A percentile compares a stretch with the other conserved stretches of the same genome.
phyloP scores from a whole-genome alignment of 768 basidiomycete species.

The Tulasnella sp. region DNA sequence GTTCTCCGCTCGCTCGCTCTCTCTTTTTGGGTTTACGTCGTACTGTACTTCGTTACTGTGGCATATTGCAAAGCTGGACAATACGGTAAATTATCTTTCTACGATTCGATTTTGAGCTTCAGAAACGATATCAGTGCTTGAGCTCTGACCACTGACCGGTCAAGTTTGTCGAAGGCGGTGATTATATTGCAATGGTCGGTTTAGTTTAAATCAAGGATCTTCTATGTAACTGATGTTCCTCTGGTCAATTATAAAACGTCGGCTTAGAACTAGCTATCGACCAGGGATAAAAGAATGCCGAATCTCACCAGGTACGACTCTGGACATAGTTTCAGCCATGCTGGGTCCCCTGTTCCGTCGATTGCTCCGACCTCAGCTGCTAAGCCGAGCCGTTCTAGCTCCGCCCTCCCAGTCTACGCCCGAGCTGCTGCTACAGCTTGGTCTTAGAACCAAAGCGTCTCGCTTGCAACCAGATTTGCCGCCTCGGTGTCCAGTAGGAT shows the following conservation, averaged over 20 bases:
- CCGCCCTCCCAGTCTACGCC: slow-evolving; percentile 12
- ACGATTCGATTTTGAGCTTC: too few relatives aligned
- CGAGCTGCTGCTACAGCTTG: neutral
- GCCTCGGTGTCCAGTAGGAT: neutral
- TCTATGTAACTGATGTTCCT: neutral
- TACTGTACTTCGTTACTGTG: neutral
- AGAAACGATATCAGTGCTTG: too few relatives aligned
- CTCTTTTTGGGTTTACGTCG: neutral
- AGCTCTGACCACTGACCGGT: too few relatives aligned
- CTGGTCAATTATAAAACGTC: too few relatives aligned
- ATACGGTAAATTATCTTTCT: neutral
- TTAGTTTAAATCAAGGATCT: neutral
- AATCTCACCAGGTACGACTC: neutral
- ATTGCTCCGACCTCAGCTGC: neutral
- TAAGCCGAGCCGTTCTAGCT: slow-evolving; percentile 6
- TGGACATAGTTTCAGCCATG: neutral
- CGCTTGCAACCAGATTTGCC: neutral
- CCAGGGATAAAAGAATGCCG: too few relatives aligned
- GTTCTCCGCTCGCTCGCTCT: neutral
- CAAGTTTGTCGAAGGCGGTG: neutral
- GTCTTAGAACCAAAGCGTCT: slow-evolving; percentile 29
- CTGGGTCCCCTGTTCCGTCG: neutral
- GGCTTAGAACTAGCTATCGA: too few relatives aligned
- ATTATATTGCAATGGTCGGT: neutral
- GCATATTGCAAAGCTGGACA: neutral